These are phyloP conservation scores for Rhodotorula sp. DNA, from an alignment of 1,284 basidiomycete species.

Conservation along the genomic window DNA sequence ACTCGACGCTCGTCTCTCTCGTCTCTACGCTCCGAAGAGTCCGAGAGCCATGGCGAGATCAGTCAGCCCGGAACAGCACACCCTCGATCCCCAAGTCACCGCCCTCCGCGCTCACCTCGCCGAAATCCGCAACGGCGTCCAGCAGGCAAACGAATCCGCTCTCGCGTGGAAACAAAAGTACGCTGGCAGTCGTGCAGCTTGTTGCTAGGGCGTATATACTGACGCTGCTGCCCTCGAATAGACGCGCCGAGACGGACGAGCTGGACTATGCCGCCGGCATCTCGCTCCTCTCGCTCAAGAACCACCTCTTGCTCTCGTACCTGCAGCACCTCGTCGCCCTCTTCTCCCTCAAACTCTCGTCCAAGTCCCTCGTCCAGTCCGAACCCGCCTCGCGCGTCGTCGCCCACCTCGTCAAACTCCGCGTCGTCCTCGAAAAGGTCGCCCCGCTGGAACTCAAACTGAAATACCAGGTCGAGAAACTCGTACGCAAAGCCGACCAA, in stretches of 20 bases:
- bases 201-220: too few relatives aligned
- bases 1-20: background rate
- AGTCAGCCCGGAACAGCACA: background rate
- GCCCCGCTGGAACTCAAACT: conserved; percentile 79
- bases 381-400: conserved; percentile 45
- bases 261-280: conserved; percentile 66
- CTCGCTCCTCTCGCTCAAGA: conserved; percentile 85
- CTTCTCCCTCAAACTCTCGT: conserved; percentile 65
- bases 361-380: conserved; percentile 59
- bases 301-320: conserved; percentile 81
- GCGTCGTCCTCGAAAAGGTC: conserved; percentile 74
- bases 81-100: conserved; percentile 10
- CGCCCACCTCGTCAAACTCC: conserved; percentile 67
- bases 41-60: background rate
- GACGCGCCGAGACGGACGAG: conserved; percentile 24
- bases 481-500: conserved; percentile 66
- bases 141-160: conserved; percentile 16
- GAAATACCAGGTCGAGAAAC: conserved; percentile 93
- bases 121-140: conserved; percentile 14
- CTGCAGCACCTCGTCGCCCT: conserved; percentile 81
- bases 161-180: conserved; percentile 17
- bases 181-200: background rate
- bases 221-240: background rate
- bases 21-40: background rate
- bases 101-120: conserved; percentile 21